phyloP scores from a whole-genome alignment of 2,329 filamentous ascomycete genomes.

The Alternaria ethzedia region DNA sequence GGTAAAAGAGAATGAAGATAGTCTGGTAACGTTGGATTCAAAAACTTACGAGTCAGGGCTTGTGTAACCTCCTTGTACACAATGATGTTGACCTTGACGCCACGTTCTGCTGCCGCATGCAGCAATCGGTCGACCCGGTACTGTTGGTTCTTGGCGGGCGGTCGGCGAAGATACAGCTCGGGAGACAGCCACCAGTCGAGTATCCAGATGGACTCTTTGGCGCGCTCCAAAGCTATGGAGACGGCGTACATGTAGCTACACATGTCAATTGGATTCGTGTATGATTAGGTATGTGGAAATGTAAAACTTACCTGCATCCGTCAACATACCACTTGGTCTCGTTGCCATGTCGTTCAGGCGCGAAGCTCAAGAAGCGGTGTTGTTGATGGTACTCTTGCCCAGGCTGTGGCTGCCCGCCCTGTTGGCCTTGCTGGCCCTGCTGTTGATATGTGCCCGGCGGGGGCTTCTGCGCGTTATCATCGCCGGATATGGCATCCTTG shows the following conservation, averaged over 20 bases:
- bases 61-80: constrained; percentile 88
- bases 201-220: constrained; percentile 80
- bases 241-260: constrained; percentile 79
- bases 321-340: constrained; percentile 88
- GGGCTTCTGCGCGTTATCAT: constrained; percentile 55
- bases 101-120: constrained; percentile 79
- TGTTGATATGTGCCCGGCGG: constrained; percentile 34
- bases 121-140: constrained; percentile 87
- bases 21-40: constrained; percentile 50
- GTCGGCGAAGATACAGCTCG: constrained; percentile 84
- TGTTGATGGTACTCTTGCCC: constrained; percentile 51
- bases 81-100: constrained; percentile 83
- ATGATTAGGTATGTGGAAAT: too few relatives aligned
- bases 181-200: constrained; percentile 90
- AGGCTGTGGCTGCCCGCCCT: constrained; percentile 29
- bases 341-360: constrained; percentile 73
- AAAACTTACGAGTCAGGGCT: constrained; percentile 74
- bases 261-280: not conserved
- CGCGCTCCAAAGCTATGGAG: constrained; percentile 77
- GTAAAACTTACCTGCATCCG: constrained; percentile 42
- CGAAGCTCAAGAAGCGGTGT: constrained; percentile 69
- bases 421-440: constrained; percentile 33
- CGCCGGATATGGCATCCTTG: constrained; percentile 56
- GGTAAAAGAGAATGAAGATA: constrained; percentile 55
- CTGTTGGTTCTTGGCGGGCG: constrained; percentile 79